phyloP scores from a whole-genome alignment of 2,329 filamentous ascomycete genomes.

The Fusarium sambucinum region DNA sequence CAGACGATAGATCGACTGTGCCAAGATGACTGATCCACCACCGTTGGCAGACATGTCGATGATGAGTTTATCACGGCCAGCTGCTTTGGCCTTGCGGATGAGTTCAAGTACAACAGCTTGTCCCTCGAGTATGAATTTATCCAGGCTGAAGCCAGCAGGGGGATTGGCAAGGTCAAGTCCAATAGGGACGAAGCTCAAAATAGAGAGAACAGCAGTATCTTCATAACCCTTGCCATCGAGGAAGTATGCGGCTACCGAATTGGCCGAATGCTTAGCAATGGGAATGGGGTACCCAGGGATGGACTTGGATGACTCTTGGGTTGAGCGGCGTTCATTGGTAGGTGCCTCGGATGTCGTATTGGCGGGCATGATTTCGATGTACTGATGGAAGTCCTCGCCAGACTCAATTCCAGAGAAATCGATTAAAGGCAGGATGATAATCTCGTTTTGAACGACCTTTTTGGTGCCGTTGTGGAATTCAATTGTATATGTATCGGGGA shows the following conservation, averaged over 20 bases:
- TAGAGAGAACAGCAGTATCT: slow-evolving; percentile 43
- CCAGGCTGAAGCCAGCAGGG: slow-evolving; percentile 6
- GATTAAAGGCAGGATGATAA: slow-evolving; percentile 23
- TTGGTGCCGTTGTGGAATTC: slow-evolving; percentile 41
- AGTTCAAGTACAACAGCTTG: slow-evolving; percentile 36
- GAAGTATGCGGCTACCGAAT: slow-evolving; percentile 37
- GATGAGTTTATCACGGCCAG: slow-evolving; percentile 44
- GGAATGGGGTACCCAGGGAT: slow-evolving; percentile 34
- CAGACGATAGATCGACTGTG: slow-evolving; percentile 38
- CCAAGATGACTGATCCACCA: slow-evolving; percentile 40
- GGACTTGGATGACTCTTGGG: background rate
- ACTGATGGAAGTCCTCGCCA: slow-evolving; percentile 40
- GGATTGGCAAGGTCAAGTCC: slow-evolving; percentile 3
- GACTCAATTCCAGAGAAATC: slow-evolving; percentile 41
- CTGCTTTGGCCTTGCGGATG: slow-evolving; percentile 34
- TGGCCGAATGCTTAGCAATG: slow-evolving; percentile 30
- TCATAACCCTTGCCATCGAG: slow-evolving; percentile 35
- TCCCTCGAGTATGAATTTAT: slow-evolving; percentile 36
- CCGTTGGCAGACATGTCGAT: slow-evolving; percentile 44
- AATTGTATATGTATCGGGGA: slow-evolving; percentile 42
- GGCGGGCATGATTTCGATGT: slow-evolving; percentile 32
- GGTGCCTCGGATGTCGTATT: slow-evolving; percentile 15
- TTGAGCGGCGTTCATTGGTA: slow-evolving; percentile 27
- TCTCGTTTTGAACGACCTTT: slow-evolving; percentile 26
- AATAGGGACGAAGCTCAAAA: slow-evolving; percentile 44